Base-by-base conservation (phyloP, 768 basidiomycete species). In the Trametes meyenii region DNA sequence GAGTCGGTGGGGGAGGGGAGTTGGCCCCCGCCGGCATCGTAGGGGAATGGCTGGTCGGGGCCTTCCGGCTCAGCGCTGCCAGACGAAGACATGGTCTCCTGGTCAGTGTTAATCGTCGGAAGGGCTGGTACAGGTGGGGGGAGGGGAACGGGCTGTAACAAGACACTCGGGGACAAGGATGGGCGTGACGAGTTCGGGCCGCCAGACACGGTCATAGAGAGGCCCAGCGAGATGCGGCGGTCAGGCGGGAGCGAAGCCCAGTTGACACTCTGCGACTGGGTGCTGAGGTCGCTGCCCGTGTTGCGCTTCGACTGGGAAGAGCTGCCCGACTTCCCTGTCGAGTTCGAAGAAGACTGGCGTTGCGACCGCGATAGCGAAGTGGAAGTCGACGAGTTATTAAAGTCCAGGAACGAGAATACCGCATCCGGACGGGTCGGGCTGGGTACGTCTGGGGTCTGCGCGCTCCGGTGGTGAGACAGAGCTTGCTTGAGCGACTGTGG, bases 1-100 rank as follows among this genome's bases (percentile, higher is more conserved):
- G 74, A 75, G 39, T 76, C 75, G 1, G 75, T 74, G 19, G 75
- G 75, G 3, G 75, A 76, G 12, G 67, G 68, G 14, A 69, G 69
- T 12, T 52, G 62, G 21, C 54, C 46, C 36, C 66, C 62, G 24
- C 63, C 46, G 21, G 68, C 66, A 29, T 67, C 67, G 50, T 64
- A 68, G 1, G 56, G 61, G 61, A 35, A 64, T 33, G 43, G 50
- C 52, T 55, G 60, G 23, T 62, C 63, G 19, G 52, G 52, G 26
- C 61, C 62, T 23, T 60, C 62, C 35, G 62, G 59, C 48, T 60
- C 63, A 23, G 51, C 57, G 36, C 53, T 61, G 19, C 35, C 48
- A 17, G 40, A 45, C 10, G 56, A 44, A 11, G 65, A 46, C 33
- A 40, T 17, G 11, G 63, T 24, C 33, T 45, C 36, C 40, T 55